Conservation (phyloP, 345 rosid species). For the Pistacia vera region DNA sequence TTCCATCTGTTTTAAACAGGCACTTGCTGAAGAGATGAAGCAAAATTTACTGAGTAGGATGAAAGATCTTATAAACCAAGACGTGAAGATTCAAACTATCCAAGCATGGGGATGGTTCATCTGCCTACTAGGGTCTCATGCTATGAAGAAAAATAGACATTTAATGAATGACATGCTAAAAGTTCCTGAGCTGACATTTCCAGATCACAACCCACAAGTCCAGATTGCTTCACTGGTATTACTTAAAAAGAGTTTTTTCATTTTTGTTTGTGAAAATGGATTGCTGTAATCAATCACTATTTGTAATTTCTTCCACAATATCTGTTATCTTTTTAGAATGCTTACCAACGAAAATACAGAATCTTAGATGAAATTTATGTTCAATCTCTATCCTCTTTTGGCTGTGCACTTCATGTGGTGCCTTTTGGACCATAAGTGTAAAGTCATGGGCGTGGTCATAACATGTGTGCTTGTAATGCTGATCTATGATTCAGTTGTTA, state of each 20-base stretch:
- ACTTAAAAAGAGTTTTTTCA: background rate
- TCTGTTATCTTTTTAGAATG: background rate
- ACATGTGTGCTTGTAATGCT: background rate
- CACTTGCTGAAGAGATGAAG: conserved; percentile 41
- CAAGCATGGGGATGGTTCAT: conserved; percentile 71
- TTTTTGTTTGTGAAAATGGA: background rate
- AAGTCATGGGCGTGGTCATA: conserved; percentile 1
- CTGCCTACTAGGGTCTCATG: conserved; percentile 44
- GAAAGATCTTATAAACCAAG: conserved; percentile 47
- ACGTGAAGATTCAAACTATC: conserved; percentile 49
- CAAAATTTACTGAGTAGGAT: conserved; percentile 37
- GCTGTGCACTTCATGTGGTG: background rate
- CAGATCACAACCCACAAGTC: conserved; percentile 50
- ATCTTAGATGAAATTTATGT: conserved; percentile 9
- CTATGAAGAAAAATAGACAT: conserved; percentile 37
- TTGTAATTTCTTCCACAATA: background rate
- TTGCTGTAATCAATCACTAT: background rate
- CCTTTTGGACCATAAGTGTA: background rate
- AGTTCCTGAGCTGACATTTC: conserved; percentile 52
- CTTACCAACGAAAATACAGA: background rate
- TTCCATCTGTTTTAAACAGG: conserved; percentile 38
- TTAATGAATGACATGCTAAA: conserved; percentile 58
- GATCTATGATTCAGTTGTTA: background rate
- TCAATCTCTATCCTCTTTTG: background rate
- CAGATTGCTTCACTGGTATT: conserved; percentile 66